Conservation (phyloP, 1,139 yeast species). For the Meyerozyma athensensis region DNA sequence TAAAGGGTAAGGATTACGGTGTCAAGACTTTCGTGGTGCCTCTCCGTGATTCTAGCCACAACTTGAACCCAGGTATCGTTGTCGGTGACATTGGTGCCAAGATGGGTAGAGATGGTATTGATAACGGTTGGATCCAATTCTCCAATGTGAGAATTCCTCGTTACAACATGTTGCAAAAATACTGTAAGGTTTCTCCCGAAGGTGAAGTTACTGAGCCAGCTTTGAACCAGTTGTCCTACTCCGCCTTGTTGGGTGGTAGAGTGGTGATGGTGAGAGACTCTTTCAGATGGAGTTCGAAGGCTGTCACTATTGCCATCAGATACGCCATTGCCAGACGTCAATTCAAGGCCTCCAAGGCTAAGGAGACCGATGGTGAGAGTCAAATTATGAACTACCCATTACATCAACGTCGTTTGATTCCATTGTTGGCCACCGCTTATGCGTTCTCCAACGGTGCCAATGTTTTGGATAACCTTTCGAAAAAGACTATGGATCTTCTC, state of each 20-base stretch:
- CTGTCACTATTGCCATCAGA: constrained; percentile 78
- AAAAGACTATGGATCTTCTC: constrained; percentile 47
- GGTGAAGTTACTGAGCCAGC: constrained; percentile 76
- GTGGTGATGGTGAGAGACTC: constrained; percentile 87
- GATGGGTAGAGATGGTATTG: constrained; percentile 88
- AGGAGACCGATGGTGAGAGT: constrained; percentile 37
- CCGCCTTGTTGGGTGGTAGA: constrained; percentile 84
- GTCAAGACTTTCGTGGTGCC: constrained; percentile 91
- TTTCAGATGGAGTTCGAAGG: constrained; percentile 73
- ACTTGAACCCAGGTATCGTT: constrained; percentile 70
- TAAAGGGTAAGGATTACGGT: constrained; percentile 80
- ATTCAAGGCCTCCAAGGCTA: constrained; percentile 47
- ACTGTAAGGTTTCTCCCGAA: constrained; percentile 64
- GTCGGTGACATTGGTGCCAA: constrained; percentile 91
- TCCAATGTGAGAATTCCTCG: constrained; percentile 78
- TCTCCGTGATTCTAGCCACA: constrained; percentile 67
- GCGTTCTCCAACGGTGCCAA: constrained; percentile 72
- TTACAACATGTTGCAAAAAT: constrained; percentile 76
- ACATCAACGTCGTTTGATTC: constrained; percentile 82
- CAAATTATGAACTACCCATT: constrained; percentile 78
- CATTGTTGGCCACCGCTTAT: constrained; percentile 75
- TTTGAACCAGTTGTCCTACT: constrained; percentile 79
- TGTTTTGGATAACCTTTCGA: constrained; percentile 54
- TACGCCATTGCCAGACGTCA: constrained; percentile 90
- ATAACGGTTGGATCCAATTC: constrained; percentile 94